These are phyloP conservation scores for Wickerhamiella spandovensis DNA, from an alignment of 805 yeast genomes.

Conservation along the genomic window DNA sequence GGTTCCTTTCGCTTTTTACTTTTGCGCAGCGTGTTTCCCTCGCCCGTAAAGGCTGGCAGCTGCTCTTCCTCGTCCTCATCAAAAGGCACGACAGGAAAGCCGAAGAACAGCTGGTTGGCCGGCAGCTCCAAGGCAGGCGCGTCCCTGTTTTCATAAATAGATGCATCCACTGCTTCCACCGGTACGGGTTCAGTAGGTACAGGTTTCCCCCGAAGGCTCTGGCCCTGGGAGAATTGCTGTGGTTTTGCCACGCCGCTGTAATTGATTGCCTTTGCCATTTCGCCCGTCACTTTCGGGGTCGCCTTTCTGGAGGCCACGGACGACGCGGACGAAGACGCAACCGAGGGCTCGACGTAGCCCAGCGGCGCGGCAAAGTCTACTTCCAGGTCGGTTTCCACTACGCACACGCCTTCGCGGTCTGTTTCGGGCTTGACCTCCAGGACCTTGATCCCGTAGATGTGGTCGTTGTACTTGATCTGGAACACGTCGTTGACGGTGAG, in stretches of 20 bases:
- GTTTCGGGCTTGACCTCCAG: slow-evolving; percentile 77
- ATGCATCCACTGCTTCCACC: slow-evolving; percentile 7
- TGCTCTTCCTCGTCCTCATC: slow-evolving; percentile 28
- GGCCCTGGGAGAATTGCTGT: neutral
- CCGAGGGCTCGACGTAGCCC: slow-evolving; percentile 88
- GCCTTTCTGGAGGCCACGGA: neutral
- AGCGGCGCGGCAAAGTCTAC: slow-evolving; percentile 99
- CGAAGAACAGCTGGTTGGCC: slow-evolving; percentile 81
- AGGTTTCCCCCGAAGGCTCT: neutral
- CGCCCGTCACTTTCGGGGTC: slow-evolving; percentile 28
- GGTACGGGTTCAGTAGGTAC: neutral
- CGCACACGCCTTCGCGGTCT: slow-evolving; percentile 60
- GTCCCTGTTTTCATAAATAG: slow-evolving; percentile 14
- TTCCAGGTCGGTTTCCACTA: slow-evolving; percentile 89
- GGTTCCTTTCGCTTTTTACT: slow-evolving; percentile 45
- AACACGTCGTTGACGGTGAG: slow-evolving; percentile 73
- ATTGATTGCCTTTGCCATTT: slow-evolving; percentile 65
- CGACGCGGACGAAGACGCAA: neutral
- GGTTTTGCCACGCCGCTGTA: slow-evolving; percentile 45
- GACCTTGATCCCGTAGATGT: slow-evolving; percentile 65
- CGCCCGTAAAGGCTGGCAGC: slow-evolving; percentile 38
- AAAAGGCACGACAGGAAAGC: slow-evolving; percentile 57
- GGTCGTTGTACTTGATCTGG: slow-evolving; percentile 72
- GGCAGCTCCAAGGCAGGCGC: slow-evolving; percentile 67
- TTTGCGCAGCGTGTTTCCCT: slow-evolving; percentile 65